Percentiles rank a stretch among this genome's conserved stretches.
These are phyloP conservation scores for Ephemerocybe angulata DNA, from an alignment of 768 basidiomycete genomes.

Conservation along the genomic window DNA sequence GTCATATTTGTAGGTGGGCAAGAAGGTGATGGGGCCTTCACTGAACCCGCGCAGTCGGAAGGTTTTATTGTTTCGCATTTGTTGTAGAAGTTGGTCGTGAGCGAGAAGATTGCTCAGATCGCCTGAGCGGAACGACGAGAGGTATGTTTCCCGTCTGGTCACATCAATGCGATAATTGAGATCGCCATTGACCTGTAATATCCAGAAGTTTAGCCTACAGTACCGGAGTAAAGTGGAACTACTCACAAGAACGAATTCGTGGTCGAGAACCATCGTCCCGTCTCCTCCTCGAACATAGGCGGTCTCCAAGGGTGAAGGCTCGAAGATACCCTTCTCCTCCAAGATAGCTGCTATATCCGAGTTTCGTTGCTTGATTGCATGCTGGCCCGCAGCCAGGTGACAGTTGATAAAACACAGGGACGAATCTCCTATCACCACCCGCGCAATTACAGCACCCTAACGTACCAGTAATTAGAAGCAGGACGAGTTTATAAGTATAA, in stretches of 20 bases:
- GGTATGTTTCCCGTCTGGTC: constrained; percentile 73
- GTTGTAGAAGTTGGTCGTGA: constrained; percentile 88
- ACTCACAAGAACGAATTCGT: constrained; percentile 89
- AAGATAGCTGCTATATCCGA: constrained; percentile 84
- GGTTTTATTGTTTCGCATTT: constrained; percentile 82
- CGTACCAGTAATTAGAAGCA: constrained; percentile 4
- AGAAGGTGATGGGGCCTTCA: constrained; percentile 80
- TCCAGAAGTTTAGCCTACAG: constrained; percentile 5
- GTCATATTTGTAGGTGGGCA: constrained; percentile 96
- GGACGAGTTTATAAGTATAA: neutral
- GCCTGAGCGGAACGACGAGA: constrained; percentile 62
- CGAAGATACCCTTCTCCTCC: constrained; percentile 74
- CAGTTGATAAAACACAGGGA: constrained; percentile 95
- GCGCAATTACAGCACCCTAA: constrained; percentile 86
- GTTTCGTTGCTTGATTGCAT: constrained; percentile 76
- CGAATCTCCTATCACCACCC: constrained; percentile 88
- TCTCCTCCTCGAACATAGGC: constrained; percentile 89
- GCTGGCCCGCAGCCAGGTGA: constrained; percentile 95
- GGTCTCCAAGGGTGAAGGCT: constrained; percentile 48
- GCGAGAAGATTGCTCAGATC: constrained; percentile 60
- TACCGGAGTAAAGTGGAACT: neutral
- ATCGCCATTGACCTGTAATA: constrained; percentile 76
- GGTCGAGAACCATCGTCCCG: constrained; percentile 89
- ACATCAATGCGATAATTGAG: constrained; percentile 98
- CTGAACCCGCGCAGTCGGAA: constrained; percentile 82